Conservation (phyloP, 176 grass and related monocot species). For the Coix lacrymajobi region DNA sequence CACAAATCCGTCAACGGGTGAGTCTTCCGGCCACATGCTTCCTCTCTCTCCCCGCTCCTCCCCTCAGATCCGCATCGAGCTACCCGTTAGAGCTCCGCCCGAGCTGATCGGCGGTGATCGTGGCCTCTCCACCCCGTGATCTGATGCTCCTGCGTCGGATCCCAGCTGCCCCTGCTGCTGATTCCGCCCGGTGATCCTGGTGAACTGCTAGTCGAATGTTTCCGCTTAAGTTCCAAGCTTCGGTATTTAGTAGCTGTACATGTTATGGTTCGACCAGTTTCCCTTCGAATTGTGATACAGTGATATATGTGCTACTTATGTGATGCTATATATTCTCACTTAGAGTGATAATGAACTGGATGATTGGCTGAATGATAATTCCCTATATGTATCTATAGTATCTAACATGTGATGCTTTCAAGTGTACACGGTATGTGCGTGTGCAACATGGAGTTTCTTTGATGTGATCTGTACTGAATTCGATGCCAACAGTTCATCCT, state of each 20-base stretch:
- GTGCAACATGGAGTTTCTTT: not conserved
- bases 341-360: not conserved
- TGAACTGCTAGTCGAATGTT: not conserved
- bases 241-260: not conserved
- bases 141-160: slow-evolving; percentile 16
- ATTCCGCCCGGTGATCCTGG: not conserved
- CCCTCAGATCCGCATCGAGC: slow-evolving; percentile 29
- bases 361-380: not conserved
- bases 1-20: slow-evolving; percentile 97
- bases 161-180: slow-evolving; percentile 10
- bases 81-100: not conserved
- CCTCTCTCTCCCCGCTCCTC: not conserved
- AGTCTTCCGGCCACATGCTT: not conserved
- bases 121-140: slow-evolving; percentile 14
- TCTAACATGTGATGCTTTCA: not conserved
- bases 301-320: not conserved
- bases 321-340: not conserved
- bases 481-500: not conserved
- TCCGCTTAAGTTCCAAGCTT: slow-evolving; percentile 17
- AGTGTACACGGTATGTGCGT: not conserved
- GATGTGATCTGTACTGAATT: not conserved
- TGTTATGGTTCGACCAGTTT: not conserved
- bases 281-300: not conserved
- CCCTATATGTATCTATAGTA: not conserved
- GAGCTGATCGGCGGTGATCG: slow-evolving; percentile 25